These are phyloP conservation scores for Golubevia pallescens DNA, from an alignment of 1,284 basidiomycete species.

Conservation along the genomic window DNA sequence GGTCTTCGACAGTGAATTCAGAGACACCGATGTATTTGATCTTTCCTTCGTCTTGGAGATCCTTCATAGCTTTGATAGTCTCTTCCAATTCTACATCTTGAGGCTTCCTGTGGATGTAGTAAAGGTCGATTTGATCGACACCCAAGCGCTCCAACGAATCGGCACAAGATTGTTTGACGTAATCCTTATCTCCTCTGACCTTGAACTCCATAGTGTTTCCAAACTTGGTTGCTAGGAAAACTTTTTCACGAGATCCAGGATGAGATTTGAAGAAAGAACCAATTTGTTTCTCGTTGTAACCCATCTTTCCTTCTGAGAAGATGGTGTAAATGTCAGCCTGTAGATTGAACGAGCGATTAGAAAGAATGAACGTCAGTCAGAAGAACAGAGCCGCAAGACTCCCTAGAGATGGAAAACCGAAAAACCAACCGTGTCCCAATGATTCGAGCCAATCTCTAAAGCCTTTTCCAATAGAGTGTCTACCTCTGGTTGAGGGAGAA, in stretches of 20 bases:
- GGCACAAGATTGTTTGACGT: slow-evolving; percentile 30
- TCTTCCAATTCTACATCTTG: slow-evolving; percentile 27
- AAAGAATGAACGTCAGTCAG: too few relatives aligned
- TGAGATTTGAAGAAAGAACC: slow-evolving; percentile 27
- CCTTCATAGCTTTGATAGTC: slow-evolving; percentile 41
- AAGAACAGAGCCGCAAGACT: too few relatives aligned
- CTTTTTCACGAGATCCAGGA: slow-evolving; percentile 24
- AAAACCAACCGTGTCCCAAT: too few relatives aligned
- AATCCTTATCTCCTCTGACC: slow-evolving; percentile 23
- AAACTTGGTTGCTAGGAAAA: slow-evolving; percentile 46
- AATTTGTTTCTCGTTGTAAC: slow-evolving; percentile 43
- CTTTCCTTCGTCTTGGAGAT: slow-evolving; percentile 51
- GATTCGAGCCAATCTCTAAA: too few relatives aligned
- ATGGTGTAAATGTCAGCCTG: slow-evolving; percentile 35
- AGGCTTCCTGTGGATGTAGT: slow-evolving; percentile 43
- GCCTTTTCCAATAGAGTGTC: too few relatives aligned
- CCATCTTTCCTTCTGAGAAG: slow-evolving; percentile 12
- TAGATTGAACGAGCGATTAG: too few relatives aligned
- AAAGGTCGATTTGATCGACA: slow-evolving; percentile 46
- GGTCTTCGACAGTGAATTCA: slow-evolving; percentile 45
- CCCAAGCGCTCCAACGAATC: slow-evolving; percentile 35
- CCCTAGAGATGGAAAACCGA: too few relatives aligned
- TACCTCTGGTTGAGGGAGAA: too few relatives aligned
- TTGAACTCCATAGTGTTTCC: slow-evolving; percentile 6
- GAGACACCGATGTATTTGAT: slow-evolving; percentile 43